Evolutionary conservation across 768 basidiomycete genomes (phyloP), one percentile per base, ranked within the genome.

Genomic region (Pleurotus cornucopiae): DNA sequence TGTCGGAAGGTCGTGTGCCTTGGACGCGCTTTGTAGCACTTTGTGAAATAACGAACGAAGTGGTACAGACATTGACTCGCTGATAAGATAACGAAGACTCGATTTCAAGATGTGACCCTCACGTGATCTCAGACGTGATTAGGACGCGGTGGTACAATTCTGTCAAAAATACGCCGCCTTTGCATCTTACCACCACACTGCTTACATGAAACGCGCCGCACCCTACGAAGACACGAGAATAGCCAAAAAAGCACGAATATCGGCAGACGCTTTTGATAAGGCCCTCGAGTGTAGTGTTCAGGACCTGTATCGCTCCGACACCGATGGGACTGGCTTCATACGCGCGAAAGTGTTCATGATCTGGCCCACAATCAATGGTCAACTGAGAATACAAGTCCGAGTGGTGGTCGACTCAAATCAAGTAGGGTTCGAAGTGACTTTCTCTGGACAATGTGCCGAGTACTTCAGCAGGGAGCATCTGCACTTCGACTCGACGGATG

Each of bases 311-410:
- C 48, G 65, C 23, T 58, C 62, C 51, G 61, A 63, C 18, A 57
- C 60, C 1, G 67, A 73, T 23, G 71, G 67, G 6, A 63, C 65
- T 0, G 75, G 77, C 2, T 79, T 71, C 60, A 64, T 83, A 3
- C 62, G 70, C 34, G 76, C 74, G 48, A 71, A 60, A 39, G 65
- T 79, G 9, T 71, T 66, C 60, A 82, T 82, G 80, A 63, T 67
- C 49, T 82, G 79, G 77, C 60, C 58, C 12, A 69, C 70, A 3
- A 62, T 68, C 2, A 62, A 69, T 41, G 18, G 23, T 11, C 51
- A 53, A 16, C 51, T 53, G 21, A n/a, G 51, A 16, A 20, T 53
- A 18, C 51, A 53, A 53, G 51, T 53, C 6, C 39, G 51, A 14
- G 51, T 30, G 9, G 21, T n/a, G 12, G 34, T 40, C 4, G 51